Conservation (phyloP, 164 flowering plant genomes). For the Saururus chinensis region DNA sequence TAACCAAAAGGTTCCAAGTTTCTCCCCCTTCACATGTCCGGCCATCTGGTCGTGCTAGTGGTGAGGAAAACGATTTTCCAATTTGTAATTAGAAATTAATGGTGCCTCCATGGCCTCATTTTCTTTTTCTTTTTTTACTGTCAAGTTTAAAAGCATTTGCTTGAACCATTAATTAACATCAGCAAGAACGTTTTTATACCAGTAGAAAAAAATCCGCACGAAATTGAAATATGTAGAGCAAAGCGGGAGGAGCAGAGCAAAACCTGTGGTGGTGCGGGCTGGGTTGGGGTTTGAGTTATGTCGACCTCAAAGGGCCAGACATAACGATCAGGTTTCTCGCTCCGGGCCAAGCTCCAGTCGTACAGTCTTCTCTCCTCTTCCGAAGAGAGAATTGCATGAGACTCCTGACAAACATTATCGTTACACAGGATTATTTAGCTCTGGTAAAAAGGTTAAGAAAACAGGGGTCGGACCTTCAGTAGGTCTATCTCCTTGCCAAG, state of each 20-base stretch:
- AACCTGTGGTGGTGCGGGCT: slow-evolving; percentile 45
- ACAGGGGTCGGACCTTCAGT: slow-evolving; percentile 31
- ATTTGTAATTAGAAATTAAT: too few species aligned
- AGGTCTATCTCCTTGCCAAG: slow-evolving; percentile 38
- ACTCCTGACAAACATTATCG: slow-evolving; percentile 30
- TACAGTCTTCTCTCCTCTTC: slow-evolving; percentile 74
- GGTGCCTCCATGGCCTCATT: too few species aligned
- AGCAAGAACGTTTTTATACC: background rate
- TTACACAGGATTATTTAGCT: background rate
- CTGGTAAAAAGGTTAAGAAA: background rate
- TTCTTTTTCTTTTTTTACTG: too few species aligned
- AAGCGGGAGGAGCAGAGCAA: background rate
- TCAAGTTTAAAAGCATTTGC: too few species aligned
- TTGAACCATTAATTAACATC: background rate
- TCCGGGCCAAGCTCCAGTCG: slow-evolving; percentile 86
- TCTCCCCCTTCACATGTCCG: too few species aligned
- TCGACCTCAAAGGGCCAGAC: slow-evolving; percentile 79
- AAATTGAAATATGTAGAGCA: background rate
- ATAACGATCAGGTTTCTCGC: slow-evolving; percentile 44
- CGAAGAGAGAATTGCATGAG: slow-evolving; percentile 52
- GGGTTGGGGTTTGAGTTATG: slow-evolving; percentile 29
- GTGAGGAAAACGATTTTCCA: too few species aligned
- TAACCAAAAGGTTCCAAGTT: too few species aligned
- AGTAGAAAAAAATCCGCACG: background rate
- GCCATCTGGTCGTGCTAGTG: too few species aligned